phyloP scores from a whole-genome alignment of 441 rosid genomes.

The Sinapis alba region DNA sequence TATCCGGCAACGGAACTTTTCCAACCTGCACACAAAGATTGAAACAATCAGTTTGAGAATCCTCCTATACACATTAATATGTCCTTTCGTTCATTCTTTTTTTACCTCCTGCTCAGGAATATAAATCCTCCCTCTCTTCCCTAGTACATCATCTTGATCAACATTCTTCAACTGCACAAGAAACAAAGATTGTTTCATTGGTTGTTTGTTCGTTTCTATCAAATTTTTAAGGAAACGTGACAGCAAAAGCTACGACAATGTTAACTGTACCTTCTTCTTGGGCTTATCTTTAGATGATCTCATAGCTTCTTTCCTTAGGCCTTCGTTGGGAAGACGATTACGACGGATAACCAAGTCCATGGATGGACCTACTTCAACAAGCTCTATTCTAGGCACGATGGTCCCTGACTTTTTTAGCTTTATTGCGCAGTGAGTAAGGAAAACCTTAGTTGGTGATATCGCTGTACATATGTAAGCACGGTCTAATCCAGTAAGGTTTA shows the following conservation, averaged over 20 bases:
- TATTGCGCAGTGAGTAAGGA: slow-evolving; percentile 80
- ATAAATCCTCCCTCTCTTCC: slow-evolving; percentile 80
- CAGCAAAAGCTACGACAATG: not conserved
- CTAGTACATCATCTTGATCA: slow-evolving; percentile 58
- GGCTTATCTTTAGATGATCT: slow-evolving; percentile 63
- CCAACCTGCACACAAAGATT: slow-evolving; percentile 52
- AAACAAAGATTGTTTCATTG: slow-evolving; percentile 18
- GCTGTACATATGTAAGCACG: slow-evolving; percentile 86
- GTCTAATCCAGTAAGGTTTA: slow-evolving; percentile 85
- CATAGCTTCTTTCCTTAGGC: slow-evolving; percentile 84
- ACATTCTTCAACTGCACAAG: slow-evolving; percentile 77
- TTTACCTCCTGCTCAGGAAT: slow-evolving; percentile 90
- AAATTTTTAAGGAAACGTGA: not conserved
- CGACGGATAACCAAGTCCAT: slow-evolving; percentile 92
- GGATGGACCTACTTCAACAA: slow-evolving; percentile 91
- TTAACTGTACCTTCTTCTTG: slow-evolving; percentile 78
- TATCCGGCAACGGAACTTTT: slow-evolving; percentile 60
- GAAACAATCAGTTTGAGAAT: not conserved
- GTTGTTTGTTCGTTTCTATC: slow-evolving; percentile 1
- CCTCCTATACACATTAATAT: not conserved
- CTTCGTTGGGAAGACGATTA: slow-evolving; percentile 80
- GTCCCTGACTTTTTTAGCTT: slow-evolving; percentile 87
- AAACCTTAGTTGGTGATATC: slow-evolving; percentile 62
- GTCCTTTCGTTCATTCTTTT: not conserved
- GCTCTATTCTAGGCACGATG: slow-evolving; percentile 82